Conservation (phyloP, 208 protist genomes). For the Crithidia acanthocephali region DNA sequence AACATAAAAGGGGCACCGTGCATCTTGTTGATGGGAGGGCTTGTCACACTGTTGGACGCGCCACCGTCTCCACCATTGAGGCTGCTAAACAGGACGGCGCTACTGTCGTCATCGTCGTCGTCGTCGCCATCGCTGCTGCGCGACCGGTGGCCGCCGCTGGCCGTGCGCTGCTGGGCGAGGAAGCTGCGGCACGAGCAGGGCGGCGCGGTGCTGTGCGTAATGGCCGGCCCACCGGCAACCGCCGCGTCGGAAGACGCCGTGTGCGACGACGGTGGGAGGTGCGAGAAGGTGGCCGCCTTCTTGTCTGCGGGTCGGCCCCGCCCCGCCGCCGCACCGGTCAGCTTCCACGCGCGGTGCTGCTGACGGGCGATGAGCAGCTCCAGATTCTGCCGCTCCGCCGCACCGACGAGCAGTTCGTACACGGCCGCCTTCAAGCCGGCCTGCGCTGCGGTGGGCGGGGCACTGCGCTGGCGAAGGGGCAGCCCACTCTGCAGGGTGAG, state of each 20-base stretch:
- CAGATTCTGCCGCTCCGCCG: not conserved
- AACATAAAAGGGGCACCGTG: not conserved
- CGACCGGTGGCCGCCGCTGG: not conserved
- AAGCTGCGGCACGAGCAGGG: slow-evolving; percentile 24
- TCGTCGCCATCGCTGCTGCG: not conserved
- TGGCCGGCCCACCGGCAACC: not conserved
- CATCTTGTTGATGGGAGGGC: not conserved
- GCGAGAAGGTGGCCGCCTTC: slow-evolving; percentile 13
- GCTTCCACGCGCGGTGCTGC: slow-evolving; percentile 16
- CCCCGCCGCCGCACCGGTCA: not conserved
- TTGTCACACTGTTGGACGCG: not conserved
- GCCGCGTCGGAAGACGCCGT: not conserved
- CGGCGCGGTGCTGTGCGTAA: slow-evolving; percentile 13
- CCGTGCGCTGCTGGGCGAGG: slow-evolving; percentile 12
- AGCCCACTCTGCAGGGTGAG: slow-evolving; percentile 22
- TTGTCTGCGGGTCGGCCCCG: not conserved
- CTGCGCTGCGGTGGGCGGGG: slow-evolving; percentile 1
- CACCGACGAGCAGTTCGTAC: slow-evolving; percentile 22
- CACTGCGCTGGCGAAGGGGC: slow-evolving; percentile 28
- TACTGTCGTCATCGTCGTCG: not conserved
- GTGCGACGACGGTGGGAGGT: not conserved
- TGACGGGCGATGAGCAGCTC: slow-evolving; percentile 1
- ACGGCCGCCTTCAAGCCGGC: slow-evolving; percentile 20
- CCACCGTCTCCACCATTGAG: not conserved
- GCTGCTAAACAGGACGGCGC: not conserved